Percentiles rank a stretch among this genome's conserved stretches.
These are phyloP conservation scores for Ichthyophthirius multifiliis DNA, from an alignment of 169 alveolate species.

Conservation along the genomic window DNA sequence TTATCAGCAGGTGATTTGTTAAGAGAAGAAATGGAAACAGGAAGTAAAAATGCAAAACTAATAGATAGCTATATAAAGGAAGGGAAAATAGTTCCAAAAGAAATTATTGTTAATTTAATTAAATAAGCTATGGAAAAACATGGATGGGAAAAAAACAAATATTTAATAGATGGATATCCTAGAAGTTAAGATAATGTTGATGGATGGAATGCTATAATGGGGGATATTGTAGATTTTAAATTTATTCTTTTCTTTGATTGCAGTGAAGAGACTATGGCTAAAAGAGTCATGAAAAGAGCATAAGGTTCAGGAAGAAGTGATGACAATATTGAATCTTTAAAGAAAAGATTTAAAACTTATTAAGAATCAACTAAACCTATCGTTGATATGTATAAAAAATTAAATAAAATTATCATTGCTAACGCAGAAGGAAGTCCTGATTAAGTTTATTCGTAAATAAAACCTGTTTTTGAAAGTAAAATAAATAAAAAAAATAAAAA, in stretches of 20 bases:
- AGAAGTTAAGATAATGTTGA: slow-evolving; percentile 85
- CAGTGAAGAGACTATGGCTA: slow-evolving; percentile 71
- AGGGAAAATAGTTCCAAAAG: slow-evolving; percentile 93
- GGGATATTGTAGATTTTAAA: slow-evolving; percentile 65
- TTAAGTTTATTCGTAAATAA: neutral
- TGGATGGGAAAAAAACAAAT: slow-evolving; percentile 86
- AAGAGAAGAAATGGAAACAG: slow-evolving; percentile 72
- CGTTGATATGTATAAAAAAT: slow-evolving; percentile 75
- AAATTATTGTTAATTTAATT: slow-evolving; percentile 87
- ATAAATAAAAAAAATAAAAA: no score
- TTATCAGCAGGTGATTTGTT: slow-evolving; percentile 92
- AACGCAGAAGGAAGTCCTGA: slow-evolving; percentile 39
- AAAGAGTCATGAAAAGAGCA: slow-evolving; percentile 80
- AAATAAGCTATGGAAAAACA: slow-evolving; percentile 86
- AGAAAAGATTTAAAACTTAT: slow-evolving; percentile 91
- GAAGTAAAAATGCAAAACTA: slow-evolving; percentile 52
- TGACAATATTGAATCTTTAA: slow-evolving; percentile 91
- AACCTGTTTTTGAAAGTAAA: no score
- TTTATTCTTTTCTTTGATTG: slow-evolving; percentile 20
- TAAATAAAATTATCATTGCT: slow-evolving; percentile 61
- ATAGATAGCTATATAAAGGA: slow-evolving; percentile 78
- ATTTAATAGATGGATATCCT: slow-evolving; percentile 96
- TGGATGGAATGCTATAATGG: slow-evolving; percentile 42
- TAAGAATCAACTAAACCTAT: slow-evolving; percentile 92
- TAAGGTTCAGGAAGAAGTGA: slow-evolving; percentile 94